Percentiles rank a stretch among this genome's conserved stretches.
phyloP scores from a whole-genome alignment of 352 stramenopile species.

The Elongisporangium senticosum region DNA sequence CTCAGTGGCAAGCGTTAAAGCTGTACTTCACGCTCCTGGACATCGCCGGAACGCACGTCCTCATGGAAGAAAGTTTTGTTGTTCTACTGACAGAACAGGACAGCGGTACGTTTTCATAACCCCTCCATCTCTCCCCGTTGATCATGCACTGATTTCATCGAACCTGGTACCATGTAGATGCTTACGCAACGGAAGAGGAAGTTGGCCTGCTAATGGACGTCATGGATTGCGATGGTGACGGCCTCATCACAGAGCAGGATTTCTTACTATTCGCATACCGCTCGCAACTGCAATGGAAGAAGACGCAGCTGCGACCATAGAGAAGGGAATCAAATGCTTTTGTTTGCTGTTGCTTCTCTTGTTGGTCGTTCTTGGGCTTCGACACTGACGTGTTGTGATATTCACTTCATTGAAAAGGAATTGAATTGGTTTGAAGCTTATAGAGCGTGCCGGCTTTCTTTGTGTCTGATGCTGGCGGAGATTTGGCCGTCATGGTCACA shows the following conservation, averaged over 20 bases:
- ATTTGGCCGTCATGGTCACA: conserved; percentile 36
- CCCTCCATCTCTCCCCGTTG: background rate
- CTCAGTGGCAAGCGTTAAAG: conserved; percentile 73
- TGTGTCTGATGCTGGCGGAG: background rate
- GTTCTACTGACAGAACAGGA: conserved; percentile 78
- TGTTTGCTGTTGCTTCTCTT: background rate
- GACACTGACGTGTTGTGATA: background rate
- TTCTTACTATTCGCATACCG: conserved; percentile 81
- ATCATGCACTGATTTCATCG: conserved; percentile 1
- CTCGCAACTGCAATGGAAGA: conserved; percentile 61
- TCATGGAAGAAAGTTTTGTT: conserved; percentile 80
- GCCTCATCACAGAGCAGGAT: conserved; percentile 70
- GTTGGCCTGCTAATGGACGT: conserved; percentile 71
- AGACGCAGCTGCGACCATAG: conserved; percentile 19
- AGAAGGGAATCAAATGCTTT: conserved; percentile 1
- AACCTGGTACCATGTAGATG: conserved; percentile 30
- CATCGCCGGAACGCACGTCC: conserved; percentile 54
- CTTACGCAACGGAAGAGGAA: conserved; percentile 80
- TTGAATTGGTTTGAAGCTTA: too few relatives aligned
- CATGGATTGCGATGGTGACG: conserved; percentile 75
- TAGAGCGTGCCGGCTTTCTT: background rate
- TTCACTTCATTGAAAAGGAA: too few relatives aligned
- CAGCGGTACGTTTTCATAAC: conserved; percentile 34
- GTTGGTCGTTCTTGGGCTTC: background rate
- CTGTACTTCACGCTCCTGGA: conserved; percentile 70